Evolutionary conservation across 2,329 filamentous ascomycete species (phyloP).

Genomic region (Pezicula carpinea): DNA sequence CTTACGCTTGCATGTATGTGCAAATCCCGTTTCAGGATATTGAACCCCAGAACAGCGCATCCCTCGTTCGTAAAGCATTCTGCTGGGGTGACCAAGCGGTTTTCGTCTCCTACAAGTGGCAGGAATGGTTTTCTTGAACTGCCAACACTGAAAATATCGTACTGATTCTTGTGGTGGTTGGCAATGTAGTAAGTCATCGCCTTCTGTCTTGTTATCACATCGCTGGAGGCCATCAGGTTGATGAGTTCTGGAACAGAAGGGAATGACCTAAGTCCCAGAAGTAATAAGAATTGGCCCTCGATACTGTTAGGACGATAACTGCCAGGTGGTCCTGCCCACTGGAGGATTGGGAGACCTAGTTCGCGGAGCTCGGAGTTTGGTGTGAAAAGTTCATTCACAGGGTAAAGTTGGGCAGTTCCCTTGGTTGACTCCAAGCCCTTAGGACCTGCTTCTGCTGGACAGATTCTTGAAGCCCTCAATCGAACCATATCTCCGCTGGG

Average conservation of each 20-base stretch:
- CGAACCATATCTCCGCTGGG: constrained; percentile 75
- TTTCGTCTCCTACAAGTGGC: constrained; percentile 65
- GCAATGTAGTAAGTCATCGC: constrained; percentile 79
- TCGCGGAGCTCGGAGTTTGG: constrained; percentile 66
- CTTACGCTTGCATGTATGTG: constrained; percentile 64
- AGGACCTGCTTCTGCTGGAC: constrained; percentile 67
- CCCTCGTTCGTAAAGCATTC: constrained; percentile 79
- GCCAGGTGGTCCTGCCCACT: constrained; percentile 69
- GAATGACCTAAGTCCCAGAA: constrained; percentile 67
- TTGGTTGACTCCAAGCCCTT: constrained; percentile 48
- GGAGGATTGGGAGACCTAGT: constrained; percentile 69
- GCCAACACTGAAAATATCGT: constrained; percentile 59
- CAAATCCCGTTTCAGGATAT: constrained; percentile 71
- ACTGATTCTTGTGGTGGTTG: constrained; percentile 74
- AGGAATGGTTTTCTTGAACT: constrained; percentile 57
- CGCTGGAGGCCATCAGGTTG: constrained; percentile 65
- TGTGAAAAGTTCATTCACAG: constrained; percentile 75
- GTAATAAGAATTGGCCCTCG: constrained; percentile 71
- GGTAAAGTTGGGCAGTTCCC: constrained; percentile 54
- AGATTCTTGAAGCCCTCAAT: constrained; percentile 73
- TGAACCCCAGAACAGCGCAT: constrained; percentile 74
- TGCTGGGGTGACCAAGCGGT: constrained; percentile 63
- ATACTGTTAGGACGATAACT: constrained; percentile 58
- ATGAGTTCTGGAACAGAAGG: constrained; percentile 73
- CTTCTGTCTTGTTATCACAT: constrained; percentile 55